Percentiles rank a stretch among this genome's conserved stretches.
phyloP scores from a whole-genome alignment of 176 grass and related monocot species.

The Eragrostis curvula region DNA sequence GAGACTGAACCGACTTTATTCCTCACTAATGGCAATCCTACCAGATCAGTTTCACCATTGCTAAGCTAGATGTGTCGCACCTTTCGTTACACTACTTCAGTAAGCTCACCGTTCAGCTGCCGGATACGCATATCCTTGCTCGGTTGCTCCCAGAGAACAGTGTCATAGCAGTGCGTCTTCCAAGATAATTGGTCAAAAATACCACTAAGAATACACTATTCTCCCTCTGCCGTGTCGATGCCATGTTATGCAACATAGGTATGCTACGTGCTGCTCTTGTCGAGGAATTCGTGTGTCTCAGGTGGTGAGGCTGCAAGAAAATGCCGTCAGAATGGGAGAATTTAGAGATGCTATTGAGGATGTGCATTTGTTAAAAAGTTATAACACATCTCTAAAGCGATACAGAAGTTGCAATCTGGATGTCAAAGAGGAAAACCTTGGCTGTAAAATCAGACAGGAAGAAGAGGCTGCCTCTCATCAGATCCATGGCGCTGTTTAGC shows the following conservation, averaged over 20 bases:
- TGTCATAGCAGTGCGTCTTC: constrained; percentile 11
- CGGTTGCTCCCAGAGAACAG: background rate
- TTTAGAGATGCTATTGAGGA: constrained; percentile 9
- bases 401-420: background rate
- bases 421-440: constrained; percentile 27
- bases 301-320: background rate
- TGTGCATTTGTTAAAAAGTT: background rate
- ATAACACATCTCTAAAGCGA: background rate
- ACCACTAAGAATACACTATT: background rate
- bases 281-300: background rate
- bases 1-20: constrained; percentile 21
- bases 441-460: constrained; percentile 71
- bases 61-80: background rate
- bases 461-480: constrained; percentile 79
- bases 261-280: constrained; percentile 15
- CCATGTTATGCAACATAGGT: background rate
- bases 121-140: background rate
- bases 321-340: background rate
- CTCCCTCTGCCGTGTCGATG: background rate
- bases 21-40: background rate
- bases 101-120: background rate
- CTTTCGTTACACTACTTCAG: constrained; percentile 9
- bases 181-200: constrained; percentile 32
- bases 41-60: constrained; percentile 16
- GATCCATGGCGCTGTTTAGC: constrained; percentile 65